Evolutionary conservation across 1,139 yeast genomes (phyloP), one percentile per base, ranked within the genome.

Genomic region (Kodamaea plutei): DNA sequence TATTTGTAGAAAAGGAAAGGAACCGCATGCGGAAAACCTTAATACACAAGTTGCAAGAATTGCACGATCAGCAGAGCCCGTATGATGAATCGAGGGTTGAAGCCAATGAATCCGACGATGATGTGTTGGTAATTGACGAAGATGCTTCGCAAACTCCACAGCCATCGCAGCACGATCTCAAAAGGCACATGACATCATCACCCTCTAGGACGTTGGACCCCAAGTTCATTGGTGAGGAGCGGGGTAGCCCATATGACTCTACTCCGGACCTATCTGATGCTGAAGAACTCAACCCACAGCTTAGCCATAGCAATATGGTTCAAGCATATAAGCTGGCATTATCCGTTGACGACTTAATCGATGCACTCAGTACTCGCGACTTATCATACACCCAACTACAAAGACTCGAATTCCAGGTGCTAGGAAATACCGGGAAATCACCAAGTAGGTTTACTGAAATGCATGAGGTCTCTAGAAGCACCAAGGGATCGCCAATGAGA

Each of bases 1-100:
- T 44, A 26, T 64, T 64, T 37, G 39, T 46, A 11, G 52, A 61
- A 1, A 51, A 52, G n/a, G 70, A 64, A 40, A 40, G 69, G 30
- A 53, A 54, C 21, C 45, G 43, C 2, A 54, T 61, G 50, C 45
- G 71, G 32, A 49, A 47, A 26, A 54, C 54, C 19, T 48, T 62
- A 32, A 58, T 63, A 23, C 39, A 53, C 5, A 41, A 46, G 3
- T 41, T 64, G 18, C 41, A 56, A 22, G 41, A 44, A 9, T 42
- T 64, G 20, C 68, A 20, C 14, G 26, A 28, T 10, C 34, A 63
- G 31, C 31, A 43, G 26, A 34, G 36, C 3, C 29, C 20, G 10
- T 6, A 14, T n/a, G 9, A 21, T 14, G 12, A 21, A 17, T n/a
- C 3, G 7, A 10, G 10, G n/a, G 28, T 19, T 3, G 30, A 29